Percentiles rank a stretch among this genome's conserved stretches.
These are phyloP conservation scores for Cladosporium velox DNA, from an alignment of 2,329 filamentous ascomycete genomes.

Conservation along the genomic window DNA sequence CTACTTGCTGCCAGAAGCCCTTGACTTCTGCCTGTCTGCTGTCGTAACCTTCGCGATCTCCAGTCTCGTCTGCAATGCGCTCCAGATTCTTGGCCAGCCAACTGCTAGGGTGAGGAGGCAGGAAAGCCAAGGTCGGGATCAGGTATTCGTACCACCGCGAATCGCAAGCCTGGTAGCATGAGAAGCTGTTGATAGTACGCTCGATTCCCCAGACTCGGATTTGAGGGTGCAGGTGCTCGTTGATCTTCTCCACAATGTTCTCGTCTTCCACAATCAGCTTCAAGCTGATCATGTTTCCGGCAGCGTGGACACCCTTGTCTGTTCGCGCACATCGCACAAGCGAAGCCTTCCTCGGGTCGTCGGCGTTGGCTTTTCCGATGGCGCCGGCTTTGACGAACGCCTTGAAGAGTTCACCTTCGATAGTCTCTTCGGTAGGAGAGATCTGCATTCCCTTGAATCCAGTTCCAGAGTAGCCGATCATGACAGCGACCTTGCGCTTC, in stretches of 20 bases:
- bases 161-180: conserved; percentile 91
- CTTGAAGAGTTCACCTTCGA: conserved; percentile 91
- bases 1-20: conserved; percentile 79
- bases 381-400: conserved; percentile 89
- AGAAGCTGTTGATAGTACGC: conserved; percentile 86
- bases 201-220: conserved; percentile 95
- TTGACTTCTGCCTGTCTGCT: conserved; percentile 74
- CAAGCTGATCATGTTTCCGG: conserved; percentile 90
- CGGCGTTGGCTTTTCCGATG: conserved; percentile 94
- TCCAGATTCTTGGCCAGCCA: conserved; percentile 81
- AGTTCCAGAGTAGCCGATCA: conserved; percentile 93
- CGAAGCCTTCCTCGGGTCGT: conserved; percentile 94
- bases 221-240: conserved; percentile 77
- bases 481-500: conserved; percentile 93
- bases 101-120: conserved; percentile 88
- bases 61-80: conserved; percentile 73
- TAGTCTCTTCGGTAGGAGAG: conserved; percentile 69
- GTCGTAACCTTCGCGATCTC: conserved; percentile 68
- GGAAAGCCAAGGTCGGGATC: conserved; percentile 86
- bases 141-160: conserved; percentile 97
- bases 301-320: conserved; percentile 96
- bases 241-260: conserved; percentile 88
- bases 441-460: conserved; percentile 99
- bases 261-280: conserved; percentile 95
- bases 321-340: conserved; percentile 92